phyloP scores from a whole-genome alignment of 495 filamentous ascomycete genomes.

The Pyrenula aspistea region DNA sequence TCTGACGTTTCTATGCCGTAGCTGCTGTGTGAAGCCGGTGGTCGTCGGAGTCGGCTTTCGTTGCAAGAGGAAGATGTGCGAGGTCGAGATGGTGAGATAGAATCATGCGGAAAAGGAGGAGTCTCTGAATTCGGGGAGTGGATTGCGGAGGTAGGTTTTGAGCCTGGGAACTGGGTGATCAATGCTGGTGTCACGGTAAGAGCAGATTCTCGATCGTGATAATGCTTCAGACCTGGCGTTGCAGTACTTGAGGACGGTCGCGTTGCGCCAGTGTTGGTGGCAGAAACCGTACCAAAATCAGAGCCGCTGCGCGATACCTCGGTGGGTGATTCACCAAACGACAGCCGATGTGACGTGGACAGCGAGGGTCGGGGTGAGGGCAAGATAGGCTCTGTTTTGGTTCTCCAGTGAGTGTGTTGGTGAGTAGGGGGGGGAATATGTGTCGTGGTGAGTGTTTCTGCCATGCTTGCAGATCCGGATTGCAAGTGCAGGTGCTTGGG shows the following conservation, averaged over 20 bases:
- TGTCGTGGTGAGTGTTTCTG: background rate
- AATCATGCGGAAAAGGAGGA: background rate
- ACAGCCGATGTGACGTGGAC: background rate
- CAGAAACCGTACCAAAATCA: background rate
- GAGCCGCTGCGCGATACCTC: background rate
- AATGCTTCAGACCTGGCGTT: background rate
- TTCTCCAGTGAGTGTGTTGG: background rate
- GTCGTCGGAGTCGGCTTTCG: conserved; percentile 6
- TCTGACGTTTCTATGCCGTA: conserved; percentile 28
- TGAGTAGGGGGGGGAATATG: background rate
- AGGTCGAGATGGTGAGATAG: background rate
- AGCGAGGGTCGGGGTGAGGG: background rate
- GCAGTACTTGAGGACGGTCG: background rate
- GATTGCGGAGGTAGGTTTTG: background rate
- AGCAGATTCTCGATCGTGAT: background rate
- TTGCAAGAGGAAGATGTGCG: conserved; percentile 1
- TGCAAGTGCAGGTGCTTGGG: background rate
- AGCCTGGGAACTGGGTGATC: background rate
- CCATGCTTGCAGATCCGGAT: too few relatives aligned
- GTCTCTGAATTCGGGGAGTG: background rate
- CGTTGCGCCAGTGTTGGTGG: background rate
- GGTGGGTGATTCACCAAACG: background rate
- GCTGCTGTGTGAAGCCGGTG: conserved; percentile 29
- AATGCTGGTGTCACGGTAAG: background rate
- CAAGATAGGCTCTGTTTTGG: background rate